Conservation (phyloP, 345 rosid genomes). For the Odontarrhena argentea region DNA sequence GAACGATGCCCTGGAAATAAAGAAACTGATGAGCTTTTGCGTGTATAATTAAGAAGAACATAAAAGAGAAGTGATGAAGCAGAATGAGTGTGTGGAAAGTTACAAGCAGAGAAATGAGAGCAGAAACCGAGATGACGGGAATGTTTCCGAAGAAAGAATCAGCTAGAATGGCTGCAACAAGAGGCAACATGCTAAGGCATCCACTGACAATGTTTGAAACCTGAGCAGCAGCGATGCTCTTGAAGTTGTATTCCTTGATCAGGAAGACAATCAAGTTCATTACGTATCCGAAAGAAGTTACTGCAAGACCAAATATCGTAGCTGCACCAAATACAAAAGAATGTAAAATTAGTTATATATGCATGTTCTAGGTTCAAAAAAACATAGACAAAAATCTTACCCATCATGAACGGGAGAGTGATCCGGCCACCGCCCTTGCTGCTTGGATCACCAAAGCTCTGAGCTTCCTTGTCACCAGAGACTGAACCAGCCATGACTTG, state of each 20-base stretch:
- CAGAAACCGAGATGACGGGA: conserved; percentile 39
- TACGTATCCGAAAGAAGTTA: conserved; percentile 46
- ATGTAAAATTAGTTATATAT: not conserved
- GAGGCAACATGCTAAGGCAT: conserved; percentile 40
- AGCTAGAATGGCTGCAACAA: conserved; percentile 50
- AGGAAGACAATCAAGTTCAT: conserved; percentile 23
- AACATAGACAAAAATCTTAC: conserved; percentile 14
- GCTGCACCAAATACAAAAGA: conserved; percentile 33
- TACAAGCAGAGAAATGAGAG: conserved; percentile 46
- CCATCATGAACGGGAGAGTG: conserved; percentile 55
- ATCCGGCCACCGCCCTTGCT: conserved; percentile 50
- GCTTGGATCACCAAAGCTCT: conserved; percentile 1
- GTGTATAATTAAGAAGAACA: not conserved
- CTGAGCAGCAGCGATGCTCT: conserved; percentile 52
- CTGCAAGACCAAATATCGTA: conserved; percentile 39
- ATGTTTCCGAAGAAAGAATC: conserved; percentile 51
- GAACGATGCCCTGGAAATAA: conserved; percentile 45
- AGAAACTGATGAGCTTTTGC: not conserved
- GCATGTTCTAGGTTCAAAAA: not conserved
- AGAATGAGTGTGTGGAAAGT: not conserved
- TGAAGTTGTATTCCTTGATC: conserved; percentile 47
- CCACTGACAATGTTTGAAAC: conserved; percentile 42
- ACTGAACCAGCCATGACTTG: conserved; percentile 27
- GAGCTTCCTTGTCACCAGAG: conserved; percentile 31
- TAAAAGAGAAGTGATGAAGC: not conserved